These are phyloP conservation scores for Glonium stellatum DNA, from an alignment of 495 filamentous ascomycete species.

Conservation along the genomic window DNA sequence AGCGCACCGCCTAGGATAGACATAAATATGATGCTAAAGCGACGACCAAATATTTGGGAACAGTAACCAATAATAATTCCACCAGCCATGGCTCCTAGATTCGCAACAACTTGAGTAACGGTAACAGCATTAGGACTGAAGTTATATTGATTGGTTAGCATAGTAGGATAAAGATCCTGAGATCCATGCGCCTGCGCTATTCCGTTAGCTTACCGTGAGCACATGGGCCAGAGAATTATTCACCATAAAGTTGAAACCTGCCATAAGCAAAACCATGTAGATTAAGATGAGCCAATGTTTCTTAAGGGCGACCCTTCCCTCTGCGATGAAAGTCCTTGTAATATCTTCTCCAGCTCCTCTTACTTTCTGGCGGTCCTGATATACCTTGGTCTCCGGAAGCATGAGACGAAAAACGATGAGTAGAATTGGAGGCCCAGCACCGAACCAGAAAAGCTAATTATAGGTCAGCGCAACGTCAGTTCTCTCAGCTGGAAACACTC, in stretches of 20 bases:
- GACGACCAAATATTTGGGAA: slow-evolving; percentile 74
- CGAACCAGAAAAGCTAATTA: slow-evolving; percentile 86
- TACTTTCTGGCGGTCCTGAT: slow-evolving; percentile 54
- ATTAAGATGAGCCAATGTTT: slow-evolving; percentile 71
- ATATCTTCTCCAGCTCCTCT: slow-evolving; percentile 46
- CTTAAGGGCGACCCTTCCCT: slow-evolving; percentile 69
- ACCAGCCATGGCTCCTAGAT: slow-evolving; percentile 71
- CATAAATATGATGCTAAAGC: slow-evolving; percentile 73
- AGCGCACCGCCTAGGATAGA: slow-evolving; percentile 69
- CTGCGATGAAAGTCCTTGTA: slow-evolving; percentile 57
- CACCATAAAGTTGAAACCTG: slow-evolving; percentile 92
- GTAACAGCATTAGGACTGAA: slow-evolving; percentile 67
- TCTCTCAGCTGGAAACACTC: too few species aligned
- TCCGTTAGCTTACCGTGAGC: too few species aligned
- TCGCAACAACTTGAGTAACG: slow-evolving; percentile 77
- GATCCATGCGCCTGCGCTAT: slow-evolving; percentile 66
- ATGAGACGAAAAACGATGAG: slow-evolving; percentile 72
- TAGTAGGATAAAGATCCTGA: slow-evolving; percentile 84
- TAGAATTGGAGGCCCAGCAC: slow-evolving; percentile 65
- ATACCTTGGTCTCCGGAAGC: slow-evolving; percentile 70
- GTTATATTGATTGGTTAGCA: slow-evolving; percentile 72
- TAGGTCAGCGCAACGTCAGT: too few species aligned
- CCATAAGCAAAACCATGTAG: slow-evolving; percentile 80
- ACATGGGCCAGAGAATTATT: too few species aligned
- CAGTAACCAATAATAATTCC: slow-evolving; percentile 72